A percentile compares a stretch with the other conserved stretches of the same genome.
These are phyloP conservation scores for Harringtonia aguacate DNA, from an alignment of 2,329 filamentous ascomycete genomes.

Conservation along the genomic window DNA sequence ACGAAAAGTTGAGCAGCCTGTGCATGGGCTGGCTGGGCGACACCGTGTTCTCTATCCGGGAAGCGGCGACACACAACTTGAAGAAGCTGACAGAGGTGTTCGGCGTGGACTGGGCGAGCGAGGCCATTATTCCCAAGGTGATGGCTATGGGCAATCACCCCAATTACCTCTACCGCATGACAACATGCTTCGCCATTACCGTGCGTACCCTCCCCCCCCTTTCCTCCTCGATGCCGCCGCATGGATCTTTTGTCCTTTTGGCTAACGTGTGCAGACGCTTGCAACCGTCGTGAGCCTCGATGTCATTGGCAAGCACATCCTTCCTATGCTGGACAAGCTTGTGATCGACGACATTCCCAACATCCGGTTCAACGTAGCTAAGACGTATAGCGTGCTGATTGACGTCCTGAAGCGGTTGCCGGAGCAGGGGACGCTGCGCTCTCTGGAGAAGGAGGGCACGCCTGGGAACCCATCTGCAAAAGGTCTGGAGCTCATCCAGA, in stretches of 20 bases:
- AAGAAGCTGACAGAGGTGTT: conserved; percentile 99
- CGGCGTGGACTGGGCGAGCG: conserved; percentile 93
- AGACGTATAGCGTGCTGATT: conserved; percentile 87
- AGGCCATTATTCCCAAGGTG: conserved; percentile 96
- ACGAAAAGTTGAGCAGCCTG: conserved; percentile 87
- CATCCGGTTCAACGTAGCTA: conserved; percentile 98
- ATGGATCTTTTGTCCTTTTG: background rate
- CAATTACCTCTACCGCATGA: conserved; percentile 99
- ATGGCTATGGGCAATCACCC: conserved; percentile 97
- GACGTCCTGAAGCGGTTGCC: conserved; percentile 86
- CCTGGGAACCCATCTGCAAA: conserved; percentile 54
- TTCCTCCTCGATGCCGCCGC: background rate
- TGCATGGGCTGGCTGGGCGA: conserved; percentile 99
- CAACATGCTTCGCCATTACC: conserved; percentile 97
- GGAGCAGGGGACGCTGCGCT: conserved; percentile 74
- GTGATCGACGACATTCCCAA: conserved; percentile 94
- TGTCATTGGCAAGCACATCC: conserved; percentile 84
- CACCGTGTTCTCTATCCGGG: conserved; percentile 96
- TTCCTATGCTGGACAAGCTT: conserved; percentile 93
- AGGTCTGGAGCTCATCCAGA: conserved; percentile 71
- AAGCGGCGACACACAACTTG: conserved; percentile 92
- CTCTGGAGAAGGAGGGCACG: conserved; percentile 68
- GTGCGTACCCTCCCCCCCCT: conserved; percentile 46
- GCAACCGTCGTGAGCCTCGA: conserved; percentile 86
- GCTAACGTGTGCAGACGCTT: conserved; percentile 55